Percentiles rank a stretch among this genome's conserved stretches.
phyloP scores from a whole-genome alignment of 257 asterid genomes.

The Nicotiana tabacum region DNA sequence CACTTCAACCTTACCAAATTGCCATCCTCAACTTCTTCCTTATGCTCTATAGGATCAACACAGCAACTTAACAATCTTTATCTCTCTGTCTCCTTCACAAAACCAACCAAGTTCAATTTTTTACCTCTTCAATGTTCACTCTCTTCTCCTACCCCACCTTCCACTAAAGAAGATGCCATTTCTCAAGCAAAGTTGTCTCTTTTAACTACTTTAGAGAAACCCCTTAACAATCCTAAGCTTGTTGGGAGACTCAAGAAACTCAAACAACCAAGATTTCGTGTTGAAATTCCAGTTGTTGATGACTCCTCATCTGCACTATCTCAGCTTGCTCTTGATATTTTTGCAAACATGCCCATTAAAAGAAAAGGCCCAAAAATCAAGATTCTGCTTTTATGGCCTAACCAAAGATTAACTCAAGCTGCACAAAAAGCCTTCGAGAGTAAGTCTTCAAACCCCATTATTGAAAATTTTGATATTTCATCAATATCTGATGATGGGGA shows the following conservation, averaged over 20 bases:
- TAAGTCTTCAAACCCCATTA: constrained; percentile 29
- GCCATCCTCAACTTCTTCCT: not conserved
- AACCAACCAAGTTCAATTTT: constrained; percentile 22
- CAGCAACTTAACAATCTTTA: constrained; percentile 1
- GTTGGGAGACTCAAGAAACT: constrained; percentile 70
- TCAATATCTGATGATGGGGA: constrained; percentile 31
- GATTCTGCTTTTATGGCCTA: constrained; percentile 61
- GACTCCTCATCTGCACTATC: constrained; percentile 63
- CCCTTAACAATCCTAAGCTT: constrained; percentile 75
- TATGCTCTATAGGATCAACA: constrained; percentile 6
- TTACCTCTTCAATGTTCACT: constrained; percentile 30
- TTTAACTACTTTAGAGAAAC: constrained; percentile 60
- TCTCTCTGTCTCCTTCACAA: constrained; percentile 17
- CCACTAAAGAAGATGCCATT: constrained; percentile 74
- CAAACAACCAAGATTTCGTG: constrained; percentile 78
- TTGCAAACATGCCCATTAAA: constrained; percentile 55
- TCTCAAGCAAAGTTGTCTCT: constrained; percentile 76
- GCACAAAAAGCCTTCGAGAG: constrained; percentile 45
- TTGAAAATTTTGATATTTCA: constrained; percentile 45
- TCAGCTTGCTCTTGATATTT: constrained; percentile 60
- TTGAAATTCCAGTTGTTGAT: constrained; percentile 72
- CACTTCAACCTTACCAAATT: constrained; percentile 18
- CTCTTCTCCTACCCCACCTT: constrained; percentile 68
- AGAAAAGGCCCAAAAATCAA: constrained; percentile 50
- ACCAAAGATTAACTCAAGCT: constrained; percentile 33